Conservation (phyloP, 169 alveolate genomes). For the Eimeria nieschulzi region DNA sequence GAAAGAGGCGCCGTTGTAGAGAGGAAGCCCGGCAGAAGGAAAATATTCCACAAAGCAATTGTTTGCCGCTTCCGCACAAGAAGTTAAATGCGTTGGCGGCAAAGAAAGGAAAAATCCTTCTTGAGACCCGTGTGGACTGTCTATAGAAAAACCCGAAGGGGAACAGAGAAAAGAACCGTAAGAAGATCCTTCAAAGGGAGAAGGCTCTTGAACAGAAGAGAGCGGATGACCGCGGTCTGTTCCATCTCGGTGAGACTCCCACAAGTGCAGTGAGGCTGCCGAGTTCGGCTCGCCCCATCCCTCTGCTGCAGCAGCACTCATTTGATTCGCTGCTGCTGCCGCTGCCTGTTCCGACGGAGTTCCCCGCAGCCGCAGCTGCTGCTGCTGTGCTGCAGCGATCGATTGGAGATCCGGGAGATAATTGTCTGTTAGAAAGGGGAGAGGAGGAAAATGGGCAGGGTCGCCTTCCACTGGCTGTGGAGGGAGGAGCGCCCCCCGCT, state of each 20-base stretch:
- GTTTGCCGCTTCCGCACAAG: conserved; percentile 6
- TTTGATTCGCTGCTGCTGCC: not conserved
- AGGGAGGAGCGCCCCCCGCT: not conserved
- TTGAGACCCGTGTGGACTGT: not conserved
- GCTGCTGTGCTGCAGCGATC: conserved; percentile 54
- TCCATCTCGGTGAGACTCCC: conserved; percentile 37
- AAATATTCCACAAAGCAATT: not conserved
- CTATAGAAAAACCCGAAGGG: not conserved
- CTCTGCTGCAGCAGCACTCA: conserved; percentile 20
- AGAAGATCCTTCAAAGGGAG: conserved; percentile 23
- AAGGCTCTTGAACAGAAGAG: conserved; percentile 28
- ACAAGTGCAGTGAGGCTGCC: not conserved
- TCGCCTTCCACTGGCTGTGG: not conserved
- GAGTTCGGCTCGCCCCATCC: conserved; percentile 11
- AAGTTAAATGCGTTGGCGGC: not conserved
- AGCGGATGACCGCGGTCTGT: not conserved
- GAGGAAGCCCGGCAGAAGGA: conserved; percentile 21
- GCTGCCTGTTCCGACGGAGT: conserved; percentile 18
- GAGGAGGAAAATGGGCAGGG: conserved; percentile 10
- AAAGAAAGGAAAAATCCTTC: not conserved
- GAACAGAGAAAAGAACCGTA: conserved; percentile 23
- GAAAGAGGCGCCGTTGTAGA: conserved; percentile 3
- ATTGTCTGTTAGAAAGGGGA: conserved; percentile 52
- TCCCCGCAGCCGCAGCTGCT: conserved; percentile 28
- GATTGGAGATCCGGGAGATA: conserved; percentile 31